phyloP scores from a whole-genome alignment of 345 rosid species.

The Gossypium australe region DNA sequence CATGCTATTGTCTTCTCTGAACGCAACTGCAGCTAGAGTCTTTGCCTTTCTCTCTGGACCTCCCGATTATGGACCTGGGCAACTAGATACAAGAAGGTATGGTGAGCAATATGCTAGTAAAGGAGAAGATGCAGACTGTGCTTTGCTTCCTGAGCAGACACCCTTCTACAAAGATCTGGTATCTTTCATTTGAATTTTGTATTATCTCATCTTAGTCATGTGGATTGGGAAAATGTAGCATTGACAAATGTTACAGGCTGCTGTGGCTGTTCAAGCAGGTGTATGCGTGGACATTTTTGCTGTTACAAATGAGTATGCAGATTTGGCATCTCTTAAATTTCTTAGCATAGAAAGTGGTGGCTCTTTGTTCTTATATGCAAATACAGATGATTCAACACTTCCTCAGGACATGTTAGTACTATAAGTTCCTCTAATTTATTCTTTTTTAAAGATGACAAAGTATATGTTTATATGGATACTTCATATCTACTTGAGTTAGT shows the following conservation, averaged over 20 bases:
- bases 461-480: neutral
- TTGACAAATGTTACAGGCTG: conserved; percentile 67
- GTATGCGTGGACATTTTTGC: conserved; percentile 94
- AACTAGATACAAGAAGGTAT: conserved; percentile 88
- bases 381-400: conserved; percentile 93
- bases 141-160: conserved; percentile 97
- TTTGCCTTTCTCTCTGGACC: conserved; percentile 96
- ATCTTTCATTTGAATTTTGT: conserved; percentile 25
- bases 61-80: conserved; percentile 99
- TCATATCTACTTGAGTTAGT: conserved; percentile 4
- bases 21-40: conserved; percentile 72
- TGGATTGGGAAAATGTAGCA: conserved; percentile 22
- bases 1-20: conserved; percentile 18
- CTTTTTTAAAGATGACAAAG: neutral
- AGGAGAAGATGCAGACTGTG: conserved; percentile 98
- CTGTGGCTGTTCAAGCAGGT: conserved; percentile 96
- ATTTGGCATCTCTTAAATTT: conserved; percentile 93
- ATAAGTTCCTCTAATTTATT: neutral
- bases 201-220: neutral
- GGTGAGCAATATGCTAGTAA: conserved; percentile 99
- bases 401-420: conserved; percentile 97
- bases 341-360: conserved; percentile 99
- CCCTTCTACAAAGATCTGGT: conserved; percentile 96
- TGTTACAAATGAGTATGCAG: conserved; percentile 95
- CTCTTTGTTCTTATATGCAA: conserved; percentile 74